phyloP scores from a whole-genome alignment of 495 filamentous ascomycete species.

The Talaromyces nanjingensis region DNA sequence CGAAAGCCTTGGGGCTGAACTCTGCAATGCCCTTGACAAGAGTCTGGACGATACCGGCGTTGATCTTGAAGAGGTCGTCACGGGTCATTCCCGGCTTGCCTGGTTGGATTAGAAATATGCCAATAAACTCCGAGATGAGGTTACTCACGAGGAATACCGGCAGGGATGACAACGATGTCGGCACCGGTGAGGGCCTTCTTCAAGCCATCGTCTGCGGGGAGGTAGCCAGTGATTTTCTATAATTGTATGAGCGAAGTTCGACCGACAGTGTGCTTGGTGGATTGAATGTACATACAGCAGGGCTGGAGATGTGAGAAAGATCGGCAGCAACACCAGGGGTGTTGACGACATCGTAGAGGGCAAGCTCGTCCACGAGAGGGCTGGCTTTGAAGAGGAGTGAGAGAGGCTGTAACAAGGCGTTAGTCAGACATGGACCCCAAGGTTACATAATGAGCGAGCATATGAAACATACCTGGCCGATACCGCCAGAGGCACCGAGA shows the following conservation, averaged over 20 bases:
- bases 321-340: conserved; percentile 93
- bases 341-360: conserved; percentile 98
- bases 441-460: background rate
- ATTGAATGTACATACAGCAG: conserved; percentile 58
- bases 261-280: background rate
- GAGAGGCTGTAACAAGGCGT: conserved; percentile 58
- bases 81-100: conserved; percentile 99
- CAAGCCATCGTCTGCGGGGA: conserved; percentile 84
- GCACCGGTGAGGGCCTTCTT: conserved; percentile 82
- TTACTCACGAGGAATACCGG: conserved; percentile 88
- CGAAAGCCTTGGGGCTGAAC: conserved; percentile 80
- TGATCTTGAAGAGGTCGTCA: conserved; percentile 98
- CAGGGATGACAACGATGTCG: conserved; percentile 93
- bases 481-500: conserved; percentile 93
- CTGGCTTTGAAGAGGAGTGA: conserved; percentile 89
- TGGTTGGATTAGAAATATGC: conserved; percentile 24
- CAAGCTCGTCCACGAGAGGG: conserved; percentile 80
- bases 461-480: conserved; percentile 70
- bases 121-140: background rate
- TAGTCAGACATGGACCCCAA: background rate
- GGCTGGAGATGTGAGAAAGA: conserved; percentile 92
- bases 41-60: conserved; percentile 87
- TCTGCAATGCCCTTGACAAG: conserved; percentile 81
- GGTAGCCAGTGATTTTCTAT: conserved; percentile 88
- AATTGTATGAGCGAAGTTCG: conserved; percentile 20